Base-by-base conservation (phyloP, 2,329 filamentous ascomycete genomes). In the Shiraia bambusicola region DNA sequence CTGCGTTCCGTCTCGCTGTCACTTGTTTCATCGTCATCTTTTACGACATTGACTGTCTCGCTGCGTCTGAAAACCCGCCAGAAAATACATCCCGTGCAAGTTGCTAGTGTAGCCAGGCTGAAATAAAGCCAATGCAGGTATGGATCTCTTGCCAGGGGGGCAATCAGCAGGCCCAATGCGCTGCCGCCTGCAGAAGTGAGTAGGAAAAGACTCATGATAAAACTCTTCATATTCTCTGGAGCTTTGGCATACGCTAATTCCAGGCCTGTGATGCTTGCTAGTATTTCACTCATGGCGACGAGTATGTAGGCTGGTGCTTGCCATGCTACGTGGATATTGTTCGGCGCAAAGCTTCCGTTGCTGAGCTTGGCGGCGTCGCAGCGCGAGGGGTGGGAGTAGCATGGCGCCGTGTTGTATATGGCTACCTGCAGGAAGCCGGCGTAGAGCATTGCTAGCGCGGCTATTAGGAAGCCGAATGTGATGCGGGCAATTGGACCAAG, bases 101-200 rank as follows among this genome's bases (percentile, higher is more conserved):
- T 73, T 1, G 77, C 75, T 12, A 73, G 72, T 38, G 69, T 56
- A 4, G 75, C 76, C n/a, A 85, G 66, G 14, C 78, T 79, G 16
- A 73, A 72, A 55, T 85, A 86, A 75, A 87, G 78, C 81, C 82
- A 86, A 42, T 83, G 58, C 54, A 86, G 76, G 51, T 81, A 74
- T 15, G 84, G 85, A 59, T 88, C 81, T 42, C 76, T 76, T 6
- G 81, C 78, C 4, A 75, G 68, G 0, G 83, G 80, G 2, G 80
- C 76, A 10, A 87, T 69, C 2, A 82, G 77, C 52, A 83, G 79
- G 2, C 78, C 81, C 15, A 88, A 67, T 24, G 78, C 78, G 2
- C 79, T 75, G 3, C 79, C 79, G 31, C 80, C 73, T 3, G 80
- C 81, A 32, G 72, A 79, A 28, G 79, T 83, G 47, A 84, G 73